Conservation (phyloP, 768 basidiomycete species). For the Dioszegia crocea region DNA sequence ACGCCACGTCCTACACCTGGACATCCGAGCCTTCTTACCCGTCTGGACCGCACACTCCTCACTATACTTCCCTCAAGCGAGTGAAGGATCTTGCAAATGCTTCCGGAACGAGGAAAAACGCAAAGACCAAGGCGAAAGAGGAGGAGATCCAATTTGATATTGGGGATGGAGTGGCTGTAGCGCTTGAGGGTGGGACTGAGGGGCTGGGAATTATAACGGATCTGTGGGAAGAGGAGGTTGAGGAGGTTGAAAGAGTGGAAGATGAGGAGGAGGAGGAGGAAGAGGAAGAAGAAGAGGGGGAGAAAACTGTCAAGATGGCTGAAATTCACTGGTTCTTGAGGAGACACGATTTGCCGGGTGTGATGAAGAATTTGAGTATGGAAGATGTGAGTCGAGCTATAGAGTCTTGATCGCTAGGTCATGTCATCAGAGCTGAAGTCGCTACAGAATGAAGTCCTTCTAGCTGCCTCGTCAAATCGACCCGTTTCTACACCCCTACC, state of each 20-base stretch:
- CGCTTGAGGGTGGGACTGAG: constrained; percentile 37
- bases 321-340: constrained; percentile 49
- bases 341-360: constrained; percentile 40
- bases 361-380: constrained; percentile 44
- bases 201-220: constrained; percentile 42
- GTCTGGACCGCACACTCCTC: background rate
- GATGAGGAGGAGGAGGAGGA: constrained; percentile 17
- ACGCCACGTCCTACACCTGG: constrained; percentile 33
- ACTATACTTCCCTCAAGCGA: constrained; percentile 29
- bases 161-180: constrained; percentile 45
- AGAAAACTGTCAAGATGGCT: constrained; percentile 37
- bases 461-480: constrained; percentile 38
- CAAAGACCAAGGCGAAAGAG: constrained; percentile 21
- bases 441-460: constrained; percentile 45
- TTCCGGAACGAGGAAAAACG: constrained; percentile 16
- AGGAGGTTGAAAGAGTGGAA: constrained; percentile 13
- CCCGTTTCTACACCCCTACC: constrained; percentile 40
- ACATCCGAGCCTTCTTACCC: constrained; percentile 14
- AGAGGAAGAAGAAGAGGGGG: constrained; percentile 16
- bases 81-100: constrained; percentile 14
- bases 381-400: constrained; percentile 39
- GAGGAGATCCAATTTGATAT: constrained; percentile 36
- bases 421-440: background rate
- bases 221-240: constrained; percentile 41
- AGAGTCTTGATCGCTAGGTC: too few relatives aligned